These are phyloP conservation scores for Penicillium sumatraense DNA, from an alignment of 2,329 filamentous ascomycete species.

Conservation along the genomic window DNA sequence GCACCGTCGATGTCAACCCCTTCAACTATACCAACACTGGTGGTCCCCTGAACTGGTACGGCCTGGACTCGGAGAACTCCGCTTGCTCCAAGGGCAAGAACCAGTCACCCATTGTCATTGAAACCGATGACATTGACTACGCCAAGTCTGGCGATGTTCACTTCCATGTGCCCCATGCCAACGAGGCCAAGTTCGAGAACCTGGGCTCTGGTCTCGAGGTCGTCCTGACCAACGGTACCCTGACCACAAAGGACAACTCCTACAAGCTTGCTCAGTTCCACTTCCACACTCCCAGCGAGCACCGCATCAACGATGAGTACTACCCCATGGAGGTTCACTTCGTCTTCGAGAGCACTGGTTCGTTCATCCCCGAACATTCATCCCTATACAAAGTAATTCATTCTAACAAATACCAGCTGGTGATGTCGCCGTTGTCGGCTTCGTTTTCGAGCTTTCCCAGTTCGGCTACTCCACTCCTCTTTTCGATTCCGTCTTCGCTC, in stretches of 20 bases:
- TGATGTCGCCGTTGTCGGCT: constrained; percentile 45
- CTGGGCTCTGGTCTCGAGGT: constrained; percentile 55
- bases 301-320: constrained; percentile 56
- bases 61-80: constrained; percentile 49
- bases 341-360: constrained; percentile 58
- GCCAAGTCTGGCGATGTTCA: constrained; percentile 20
- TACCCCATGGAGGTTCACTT: constrained; percentile 63
- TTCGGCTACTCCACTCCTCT: constrained; percentile 43
- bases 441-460: constrained; percentile 49
- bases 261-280: constrained; percentile 61
- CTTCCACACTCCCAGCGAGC: constrained; percentile 65
- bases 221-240: constrained; percentile 56
- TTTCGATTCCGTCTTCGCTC: constrained; percentile 54
- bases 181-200: constrained; percentile 48
- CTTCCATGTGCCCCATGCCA: constrained; percentile 26
- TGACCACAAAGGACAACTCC: constrained; percentile 44
- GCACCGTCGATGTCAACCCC: constrained; percentile 12
- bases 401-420: constrained; percentile 7
- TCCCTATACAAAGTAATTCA: background rate
- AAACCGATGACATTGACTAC: constrained; percentile 23
- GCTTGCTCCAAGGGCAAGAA: constrained; percentile 54
- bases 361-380: constrained; percentile 11
- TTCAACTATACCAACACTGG: constrained; percentile 27
- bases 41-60: constrained; percentile 60
- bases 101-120: constrained; percentile 64